Evolutionary conservation across 1,284 basidiomycete species (phyloP), one percentile per base, ranked within the genome.

Genomic region (Paramarasmius palmivorus): DNA sequence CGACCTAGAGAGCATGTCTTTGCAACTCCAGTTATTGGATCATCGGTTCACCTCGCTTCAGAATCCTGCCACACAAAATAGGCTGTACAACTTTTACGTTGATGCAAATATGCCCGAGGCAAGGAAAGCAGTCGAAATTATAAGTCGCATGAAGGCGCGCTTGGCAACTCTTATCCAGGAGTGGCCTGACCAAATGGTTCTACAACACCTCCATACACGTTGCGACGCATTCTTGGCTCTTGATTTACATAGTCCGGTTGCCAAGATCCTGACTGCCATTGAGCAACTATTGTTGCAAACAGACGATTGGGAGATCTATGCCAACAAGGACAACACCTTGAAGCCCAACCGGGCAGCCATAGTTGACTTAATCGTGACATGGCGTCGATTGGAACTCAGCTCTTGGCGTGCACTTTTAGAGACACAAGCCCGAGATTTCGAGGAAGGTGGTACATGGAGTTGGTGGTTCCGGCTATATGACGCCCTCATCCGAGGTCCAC

Each of bases 121-220:
- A 14, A 79, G 76, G 57, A 90, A 83, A 65, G 88, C 80, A 0
- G 71, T 81, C 7, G 67, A 65, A 0, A 63, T 88, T 17, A 67
- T 95, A 2, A 63, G 69, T 10, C 65, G 74, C 0, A 73, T 96
- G 32, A 72, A 76, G 39, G 54, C 60, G 2, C 81, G 86, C 2
- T 74, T 97, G 20, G 63, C 74, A 17, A 54, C 49, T 1, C 77
- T 98, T 20, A 79, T 91, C 36, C 70, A 75, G 55, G 89, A 95
- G 60, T 98, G 94, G 94, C 96, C 97, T 0, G 97, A 99, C 60
- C 97, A 99, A 68, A 94, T 96, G 88, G 93, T 98, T 4, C 77
- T 98, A 29, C 90, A 90, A 52, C 89, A 98, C 68, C 81, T 99
- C 42, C 75, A 79, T 23, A 83, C 84, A 53, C 89, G 92, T 22